Base-by-base conservation (phyloP, 768 basidiomycete species). In the Gymnopilus junonius region DNA sequence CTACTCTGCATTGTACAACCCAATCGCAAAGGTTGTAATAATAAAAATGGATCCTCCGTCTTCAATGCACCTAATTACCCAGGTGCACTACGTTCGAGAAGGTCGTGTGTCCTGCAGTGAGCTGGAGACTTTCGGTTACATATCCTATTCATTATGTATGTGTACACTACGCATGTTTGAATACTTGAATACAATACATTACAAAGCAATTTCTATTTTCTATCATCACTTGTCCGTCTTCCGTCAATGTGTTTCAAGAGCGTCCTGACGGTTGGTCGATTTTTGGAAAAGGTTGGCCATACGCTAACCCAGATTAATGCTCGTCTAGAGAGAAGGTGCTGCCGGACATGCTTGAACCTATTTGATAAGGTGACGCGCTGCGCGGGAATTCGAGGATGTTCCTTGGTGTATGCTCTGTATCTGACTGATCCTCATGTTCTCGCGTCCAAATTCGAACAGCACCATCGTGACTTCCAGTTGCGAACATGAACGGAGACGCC, bases 391-490 rank as follows among this genome's bases (percentile, higher is more conserved):
- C 58, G 10, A 25, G 27, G n/a, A 55, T 53, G 50, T 63, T 60
- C 14, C 40, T 54, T 10, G 60, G 62, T 11, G 64, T 64, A 32
- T 59, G 66, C 3, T 65, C 65, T 21, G 37, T 46, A 23, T 65
- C 63, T 3, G 45, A 32, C 27, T 34, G 54, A 3, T 74, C 70
- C 3, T 74, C 72, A 15, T 66, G 62, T 17, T 77, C 75, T 48
- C 83, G 80, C 14, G 88, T 89, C 88, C 92, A 93, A 50, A 93
- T 84, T 29, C 88, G 82, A 45, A 94, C 84, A 1, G 82, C 85
- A 25, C 92, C 92, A 64, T 93, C 91, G 67, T 92, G 89, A 61
- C 85, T 87, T 37, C 92, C 92, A 1, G 90, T 90, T 8, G 91
- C 91, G 59, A 91, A 86, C 87, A 89, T 88, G 77, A 87, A 89